phyloP scores from a whole-genome alignment of 176 grass and related monocot species.

The Juncus inflexus region DNA sequence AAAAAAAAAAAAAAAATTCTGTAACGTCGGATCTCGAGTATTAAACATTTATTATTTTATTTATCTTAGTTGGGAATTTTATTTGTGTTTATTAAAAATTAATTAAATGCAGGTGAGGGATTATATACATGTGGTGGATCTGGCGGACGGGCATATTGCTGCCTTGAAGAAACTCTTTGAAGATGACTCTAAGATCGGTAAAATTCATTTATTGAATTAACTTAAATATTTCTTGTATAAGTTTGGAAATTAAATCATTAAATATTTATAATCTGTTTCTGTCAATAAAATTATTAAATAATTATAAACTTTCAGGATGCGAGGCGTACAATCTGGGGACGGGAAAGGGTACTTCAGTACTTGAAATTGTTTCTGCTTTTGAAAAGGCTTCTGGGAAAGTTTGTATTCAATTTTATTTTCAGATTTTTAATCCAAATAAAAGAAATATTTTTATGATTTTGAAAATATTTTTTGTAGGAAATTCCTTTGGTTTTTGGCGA shows the following conservation, averaged over 20 bases:
- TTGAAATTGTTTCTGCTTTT: constrained; percentile 95
- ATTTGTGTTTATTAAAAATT: constrained; percentile 8
- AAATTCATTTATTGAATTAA: constrained; percentile 8
- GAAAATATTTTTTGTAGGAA: constrained; percentile 45
- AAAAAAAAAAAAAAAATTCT: too few relatives aligned
- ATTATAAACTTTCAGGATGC: constrained; percentile 51
- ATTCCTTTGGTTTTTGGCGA: constrained; percentile 75
- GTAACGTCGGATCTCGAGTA: constrained; percentile 4
- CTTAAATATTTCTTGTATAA: constrained; percentile 3
- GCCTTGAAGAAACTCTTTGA: constrained; percentile 90
- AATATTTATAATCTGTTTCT: background rate
- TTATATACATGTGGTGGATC: constrained; percentile 93
- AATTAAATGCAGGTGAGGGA: constrained; percentile 59
- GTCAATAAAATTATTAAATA: background rate
- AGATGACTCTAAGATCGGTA: constrained; percentile 55
- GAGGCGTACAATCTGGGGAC: constrained; percentile 89
- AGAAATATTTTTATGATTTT: background rate
- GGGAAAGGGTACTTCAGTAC: constrained; percentile 90
- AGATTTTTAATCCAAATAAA: constrained; percentile 21
- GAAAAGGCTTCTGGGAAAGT: constrained; percentile 96
- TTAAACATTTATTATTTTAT: constrained; percentile 20
- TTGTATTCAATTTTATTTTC: constrained; percentile 13
- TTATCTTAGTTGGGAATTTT: constrained; percentile 1
- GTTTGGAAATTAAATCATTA: background rate
- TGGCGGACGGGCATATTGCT: constrained; percentile 86